Base-by-base conservation (phyloP, 169 alveolate species). In the Plasmodium berghei region DNA sequence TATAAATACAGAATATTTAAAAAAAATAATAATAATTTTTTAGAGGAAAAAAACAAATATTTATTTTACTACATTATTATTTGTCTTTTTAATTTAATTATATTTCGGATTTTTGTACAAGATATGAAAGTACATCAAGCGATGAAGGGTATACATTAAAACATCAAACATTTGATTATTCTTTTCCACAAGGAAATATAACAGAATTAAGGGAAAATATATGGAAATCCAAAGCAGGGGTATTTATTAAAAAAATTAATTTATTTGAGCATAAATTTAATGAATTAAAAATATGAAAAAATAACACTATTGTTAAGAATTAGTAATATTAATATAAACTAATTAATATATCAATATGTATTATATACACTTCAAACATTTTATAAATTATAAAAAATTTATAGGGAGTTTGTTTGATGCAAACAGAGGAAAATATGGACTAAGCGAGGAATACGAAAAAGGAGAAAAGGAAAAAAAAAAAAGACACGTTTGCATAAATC, bases 191-290 rank as follows among this genome's bases (percentile, higher is more conserved):
- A 45, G n/a, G 22, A 26, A 86, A 70, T 20, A 10, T 62, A 62
- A 34, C 40, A n/a, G 52, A 70, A 12, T 28, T 85, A 22, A 70
- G 87, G 69, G 71, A 69, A 70, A 85, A 70, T 85, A 70, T 59
- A 45, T 85, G 91, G 91, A 85, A 71, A 55, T 85, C 91, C 9
- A 85, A 85, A 54, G 91, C 91, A 14, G 91, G 91, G 62, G 91
- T 85, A 70, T 14, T 14, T 40, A 56, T 24, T 20, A 67, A 14
- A 34, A 34, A 34, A 34, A 34, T 34, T 34, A 34, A 34, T 34
- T 3, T 34, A 34, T 34, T 34, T 34, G 0, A 28, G 42, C 42
- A 34, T 34, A 34, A 1, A 34, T 34, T 3, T 34, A 34, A 34
- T 34, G 42, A 34, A 34, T 34, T 34, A 4, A 34, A 34, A 34